Percentiles rank a stretch among this genome's conserved stretches.
phyloP scores from a whole-genome alignment of 2,329 filamentous ascomycete genomes.

The Karstenula rhodostoma region DNA sequence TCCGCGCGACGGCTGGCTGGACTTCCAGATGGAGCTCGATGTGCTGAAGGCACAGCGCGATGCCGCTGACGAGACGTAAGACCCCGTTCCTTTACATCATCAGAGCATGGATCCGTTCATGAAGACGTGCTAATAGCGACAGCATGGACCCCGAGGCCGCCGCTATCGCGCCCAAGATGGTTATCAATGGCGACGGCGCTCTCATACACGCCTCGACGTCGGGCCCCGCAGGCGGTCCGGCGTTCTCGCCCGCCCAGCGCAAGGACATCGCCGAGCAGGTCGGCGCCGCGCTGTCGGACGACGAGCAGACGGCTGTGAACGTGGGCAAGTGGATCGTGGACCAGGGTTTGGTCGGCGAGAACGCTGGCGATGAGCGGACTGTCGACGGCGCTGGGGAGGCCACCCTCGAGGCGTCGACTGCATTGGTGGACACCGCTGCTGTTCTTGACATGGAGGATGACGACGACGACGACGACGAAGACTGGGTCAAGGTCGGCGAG shows the following conservation, averaged over 20 bases:
- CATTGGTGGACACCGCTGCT: background rate
- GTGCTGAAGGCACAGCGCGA: slow-evolving; percentile 6
- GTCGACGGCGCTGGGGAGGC: too few relatives aligned
- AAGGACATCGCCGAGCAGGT: background rate
- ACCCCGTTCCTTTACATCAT: background rate
- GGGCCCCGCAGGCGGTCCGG: background rate
- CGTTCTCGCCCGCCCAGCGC: background rate
- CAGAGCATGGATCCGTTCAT: too few relatives aligned
- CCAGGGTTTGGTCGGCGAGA: background rate
- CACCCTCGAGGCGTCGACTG: too few relatives aligned
- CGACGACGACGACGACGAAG: background rate
- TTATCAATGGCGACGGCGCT: background rate
- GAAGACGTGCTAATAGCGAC: background rate
- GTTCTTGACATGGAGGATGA: background rate
- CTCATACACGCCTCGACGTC: background rate
- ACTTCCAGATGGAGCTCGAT: slow-evolving; percentile 13
- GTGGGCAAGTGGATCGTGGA: background rate
- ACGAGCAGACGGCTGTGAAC: background rate
- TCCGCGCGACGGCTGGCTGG: slow-evolving; percentile 9
- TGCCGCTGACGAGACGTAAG: slow-evolving; percentile 10
- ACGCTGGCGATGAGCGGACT: too few relatives aligned
- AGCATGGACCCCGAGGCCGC: background rate
- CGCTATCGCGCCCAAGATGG: background rate
- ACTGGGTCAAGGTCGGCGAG: slow-evolving; percentile 1
- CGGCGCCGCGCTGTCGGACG: background rate